Evolutionary conservation across 305 asterid genomes (phyloP).

Genomic region (Fraxinus ornus): DNA sequence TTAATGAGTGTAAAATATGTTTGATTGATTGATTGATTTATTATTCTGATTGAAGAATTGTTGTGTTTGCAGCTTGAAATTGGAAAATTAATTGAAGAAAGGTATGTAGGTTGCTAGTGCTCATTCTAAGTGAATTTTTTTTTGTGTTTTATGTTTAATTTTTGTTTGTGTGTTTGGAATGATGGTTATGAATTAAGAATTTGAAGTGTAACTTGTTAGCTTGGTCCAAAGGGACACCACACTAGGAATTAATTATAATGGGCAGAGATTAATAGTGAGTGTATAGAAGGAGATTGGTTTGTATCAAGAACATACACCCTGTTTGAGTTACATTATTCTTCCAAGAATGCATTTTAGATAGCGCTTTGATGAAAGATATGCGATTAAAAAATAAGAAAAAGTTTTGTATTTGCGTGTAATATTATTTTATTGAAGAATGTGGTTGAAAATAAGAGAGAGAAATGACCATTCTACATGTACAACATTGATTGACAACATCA

Average conservation of each 20-base stretch:
- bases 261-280: slow-evolving; percentile 19
- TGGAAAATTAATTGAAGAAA: background rate
- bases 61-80: background rate
- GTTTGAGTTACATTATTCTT: no score
- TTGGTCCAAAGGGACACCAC: slow-evolving; percentile 36
- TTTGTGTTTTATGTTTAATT: slow-evolving; percentile 22
- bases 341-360: no score
- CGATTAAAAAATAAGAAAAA: no score
- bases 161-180: slow-evolving; percentile 23
- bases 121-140: slow-evolving; percentile 8
- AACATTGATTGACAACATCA: no score
- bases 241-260: slow-evolving; percentile 26
- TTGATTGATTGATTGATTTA: no score
- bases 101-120: slow-evolving; percentile 34
- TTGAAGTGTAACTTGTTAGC: slow-evolving; percentile 47
- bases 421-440: no score
- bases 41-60: background rate
- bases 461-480: no score
- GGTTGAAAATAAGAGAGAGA: no score
- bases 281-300: slow-evolving; percentile 52
- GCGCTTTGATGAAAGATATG: no score
- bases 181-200: slow-evolving; percentile 28
- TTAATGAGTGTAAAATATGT: no score
- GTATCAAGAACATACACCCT: background rate
- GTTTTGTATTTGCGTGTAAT: no score